A percentile compares a stretch with the other conserved stretches of the same genome.
Evolutionary conservation across 2,329 filamentous ascomycete genomes (phyloP).

Genomic region (Byssoonygena ceratinophila): DNA sequence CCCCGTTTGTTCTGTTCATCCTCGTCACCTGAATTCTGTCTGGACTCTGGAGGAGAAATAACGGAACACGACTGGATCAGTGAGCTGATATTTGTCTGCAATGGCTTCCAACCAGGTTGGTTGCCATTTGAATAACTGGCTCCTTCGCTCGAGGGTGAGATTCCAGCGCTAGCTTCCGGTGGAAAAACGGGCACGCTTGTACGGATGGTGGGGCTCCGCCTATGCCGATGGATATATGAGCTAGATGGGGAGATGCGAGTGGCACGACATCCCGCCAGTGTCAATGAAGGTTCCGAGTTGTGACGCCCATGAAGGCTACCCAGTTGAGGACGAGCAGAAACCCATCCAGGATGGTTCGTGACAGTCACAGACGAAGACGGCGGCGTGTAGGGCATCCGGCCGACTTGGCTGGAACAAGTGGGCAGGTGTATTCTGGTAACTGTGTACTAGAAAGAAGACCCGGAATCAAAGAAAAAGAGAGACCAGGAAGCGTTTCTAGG

Average conservation of each 20-base stretch:
- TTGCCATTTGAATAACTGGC: constrained; percentile 18
- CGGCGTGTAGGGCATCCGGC: constrained; percentile 44
- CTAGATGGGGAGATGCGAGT: constrained; percentile 49
- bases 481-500: not conserved
- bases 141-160: constrained; percentile 6
- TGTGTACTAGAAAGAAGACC: too few relatives aligned
- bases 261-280: constrained; percentile 27
- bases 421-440: too few relatives aligned
- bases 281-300: constrained; percentile 16
- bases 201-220: constrained; percentile 46
- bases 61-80: constrained; percentile 73
- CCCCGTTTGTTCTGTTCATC: constrained; percentile 48
- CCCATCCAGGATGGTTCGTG: constrained; percentile 42
- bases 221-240: constrained; percentile 52
- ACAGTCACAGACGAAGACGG: constrained; percentile 47
- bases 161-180: constrained; percentile 18
- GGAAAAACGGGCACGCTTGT: constrained; percentile 26
- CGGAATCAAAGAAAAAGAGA: not conserved
- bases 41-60: constrained; percentile 83
- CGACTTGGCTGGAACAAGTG: constrained; percentile 16
- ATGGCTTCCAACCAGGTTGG: constrained; percentile 57
- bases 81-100: constrained; percentile 45
- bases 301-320: constrained; percentile 15
- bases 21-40: constrained; percentile 71
- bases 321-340: constrained; percentile 31